Evolutionary conservation across 176 grass and related monocot genomes (phyloP).

Genomic region (Triticum monococcum): DNA sequence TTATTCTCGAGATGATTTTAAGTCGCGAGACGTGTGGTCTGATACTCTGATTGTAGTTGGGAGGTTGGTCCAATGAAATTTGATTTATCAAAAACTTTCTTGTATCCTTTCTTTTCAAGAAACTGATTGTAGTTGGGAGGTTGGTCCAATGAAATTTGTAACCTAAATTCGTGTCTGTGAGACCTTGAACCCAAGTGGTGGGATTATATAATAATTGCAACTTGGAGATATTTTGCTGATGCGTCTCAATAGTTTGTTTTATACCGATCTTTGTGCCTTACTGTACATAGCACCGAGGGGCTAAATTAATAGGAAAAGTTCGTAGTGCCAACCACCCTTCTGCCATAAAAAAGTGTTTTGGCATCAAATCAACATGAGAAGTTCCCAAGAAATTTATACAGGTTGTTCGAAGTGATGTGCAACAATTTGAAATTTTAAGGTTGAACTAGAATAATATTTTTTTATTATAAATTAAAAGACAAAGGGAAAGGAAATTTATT

Average conservation of each 20-base stretch:
- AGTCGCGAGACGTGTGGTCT: not conserved
- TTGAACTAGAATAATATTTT: not conserved
- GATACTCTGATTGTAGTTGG: not conserved
- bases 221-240: not conserved
- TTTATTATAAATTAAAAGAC: not conserved
- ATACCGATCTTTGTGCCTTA: not conserved
- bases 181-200: not conserved
- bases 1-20: too few species aligned
- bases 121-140: too few species aligned
- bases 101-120: not conserved
- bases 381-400: not conserved
- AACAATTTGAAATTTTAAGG: not conserved
- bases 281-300: not conserved
- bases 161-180: not conserved
- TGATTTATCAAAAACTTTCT: not conserved
- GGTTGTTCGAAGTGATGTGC: not conserved
- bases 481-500: conserved; percentile 4
- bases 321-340: not conserved
- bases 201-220: not conserved
- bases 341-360: not conserved
- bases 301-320: not conserved
- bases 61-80: not conserved
- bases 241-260: not conserved
- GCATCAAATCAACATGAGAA: not conserved
- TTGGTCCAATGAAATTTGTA: too few species aligned